Base-by-base conservation (phyloP, 495 filamentous ascomycete genomes). In the Neurospora intermedia region DNA sequence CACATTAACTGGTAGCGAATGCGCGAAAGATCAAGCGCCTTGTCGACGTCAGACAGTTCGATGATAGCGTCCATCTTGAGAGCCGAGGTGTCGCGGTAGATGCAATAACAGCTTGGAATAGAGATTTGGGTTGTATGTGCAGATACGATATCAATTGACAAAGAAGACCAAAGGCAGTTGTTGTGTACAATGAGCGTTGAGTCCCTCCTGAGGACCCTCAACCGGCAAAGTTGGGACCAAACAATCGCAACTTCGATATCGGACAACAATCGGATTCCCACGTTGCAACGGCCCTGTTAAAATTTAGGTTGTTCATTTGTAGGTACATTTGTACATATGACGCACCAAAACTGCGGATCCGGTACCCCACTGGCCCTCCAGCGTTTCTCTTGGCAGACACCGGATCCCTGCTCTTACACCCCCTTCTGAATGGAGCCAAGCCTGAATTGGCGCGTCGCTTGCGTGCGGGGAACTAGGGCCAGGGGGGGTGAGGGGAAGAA, bases 1-100 rank as follows among this genome's bases (percentile, higher is more conserved):
- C 82, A 97, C 94, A 98, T 97, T 71, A 99, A 83, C 81, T 99
- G 95, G 83, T 92, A 97, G 74, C 96, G 93, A 81, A 99, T 99
- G 79, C 95, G 95, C 54, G 90, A 85, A 43, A 99, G 87, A 77
- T 98, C 94, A 76, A 99, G 85, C 41, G 94, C 94, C 84, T 93
- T 91, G 75, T 88, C 88, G 77, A 88, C 86, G 82, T 98, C 90
- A 18, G 89, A 92, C 43, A 97, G 88, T 81, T 98, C 93, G 77
- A 98, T 96, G 69, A 93, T 89, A 10, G 91, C 83, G 79, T 99
- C 96, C 96, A 99, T 98, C 74, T 77, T 83, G 77, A 69, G 23
- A 23, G 45, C 27, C 18, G 20, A 41, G 40, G 62, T 20, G 45
- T 11, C 43, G 18, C 16, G 16, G 16, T 45, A 45, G 16, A 45